Percentiles rank a stretch among this genome's conserved stretches.
phyloP scores from a whole-genome alignment of 2,329 filamentous ascomycete species.

The Botrytis byssoidea region DNA sequence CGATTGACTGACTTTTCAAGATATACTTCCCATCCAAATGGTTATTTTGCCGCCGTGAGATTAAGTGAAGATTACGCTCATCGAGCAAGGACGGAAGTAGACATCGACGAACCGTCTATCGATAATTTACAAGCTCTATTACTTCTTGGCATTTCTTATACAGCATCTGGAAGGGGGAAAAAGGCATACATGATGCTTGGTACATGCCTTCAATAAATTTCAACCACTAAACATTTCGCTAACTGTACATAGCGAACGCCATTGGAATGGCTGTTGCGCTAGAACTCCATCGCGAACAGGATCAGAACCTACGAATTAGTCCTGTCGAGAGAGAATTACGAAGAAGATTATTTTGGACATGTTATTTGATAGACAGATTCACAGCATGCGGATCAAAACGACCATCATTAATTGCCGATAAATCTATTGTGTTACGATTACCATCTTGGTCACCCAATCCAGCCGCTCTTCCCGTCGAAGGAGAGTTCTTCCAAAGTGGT shows the following conservation, averaged over 20 bases:
- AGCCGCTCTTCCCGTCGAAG: constrained; percentile 63
- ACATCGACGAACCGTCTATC: constrained; percentile 77
- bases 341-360: constrained; percentile 83
- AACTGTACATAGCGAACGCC: constrained; percentile 58
- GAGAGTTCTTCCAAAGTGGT: constrained; percentile 76
- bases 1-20: constrained; percentile 44
- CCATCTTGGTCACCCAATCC: constrained; percentile 70
- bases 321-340: constrained; percentile 72
- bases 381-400: constrained; percentile 77
- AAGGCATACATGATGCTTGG: constrained; percentile 85
- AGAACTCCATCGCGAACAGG: constrained; percentile 75
- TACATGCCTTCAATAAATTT: constrained; percentile 43
- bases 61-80: constrained; percentile 71
- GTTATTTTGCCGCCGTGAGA: constrained; percentile 64
- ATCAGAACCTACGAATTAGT: constrained; percentile 59
- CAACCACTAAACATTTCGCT: constrained; percentile 33
- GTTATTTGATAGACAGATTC: constrained; percentile 84
- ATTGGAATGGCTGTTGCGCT: constrained; percentile 82
- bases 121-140: constrained; percentile 75
- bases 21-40: constrained; percentile 66
- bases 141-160: constrained; percentile 72
- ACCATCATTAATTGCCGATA: constrained; percentile 76
- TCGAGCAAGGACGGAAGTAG: constrained; percentile 67
- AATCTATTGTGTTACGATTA: constrained; percentile 70
- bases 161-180: constrained; percentile 74